These are phyloP conservation scores for Aspergillus caelatus DNA, from an alignment of 2,329 filamentous ascomycete species.

Conservation along the genomic window DNA sequence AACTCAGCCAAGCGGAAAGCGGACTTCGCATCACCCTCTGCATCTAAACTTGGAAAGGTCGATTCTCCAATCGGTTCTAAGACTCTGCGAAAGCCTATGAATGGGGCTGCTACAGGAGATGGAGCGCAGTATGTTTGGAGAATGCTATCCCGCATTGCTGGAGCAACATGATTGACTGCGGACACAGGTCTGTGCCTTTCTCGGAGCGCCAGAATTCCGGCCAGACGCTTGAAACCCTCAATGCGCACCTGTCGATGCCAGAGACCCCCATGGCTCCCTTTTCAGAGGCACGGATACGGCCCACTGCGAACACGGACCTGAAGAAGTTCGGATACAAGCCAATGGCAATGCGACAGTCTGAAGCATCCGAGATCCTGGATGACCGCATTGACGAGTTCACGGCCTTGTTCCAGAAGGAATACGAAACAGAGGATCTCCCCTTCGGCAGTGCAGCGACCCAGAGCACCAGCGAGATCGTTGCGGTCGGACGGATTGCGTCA, in stretches of 20 bases:
- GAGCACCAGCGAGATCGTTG: constrained; percentile 82
- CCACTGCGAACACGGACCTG: constrained; percentile 83
- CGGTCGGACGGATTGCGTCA: constrained; percentile 87
- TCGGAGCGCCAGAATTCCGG: constrained; percentile 76
- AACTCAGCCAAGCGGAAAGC: constrained; percentile 57
- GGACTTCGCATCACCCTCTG: constrained; percentile 51
- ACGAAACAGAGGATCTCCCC: constrained; percentile 74
- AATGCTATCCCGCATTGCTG: background rate
- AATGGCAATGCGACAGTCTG: constrained; percentile 91
- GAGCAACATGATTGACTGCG: constrained; percentile 16
- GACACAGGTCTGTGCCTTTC: constrained; percentile 64
- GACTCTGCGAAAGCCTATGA: constrained; percentile 39
- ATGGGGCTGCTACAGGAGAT: constrained; percentile 30
- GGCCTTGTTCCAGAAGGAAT: constrained; percentile 70
- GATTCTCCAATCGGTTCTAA: constrained; percentile 55
- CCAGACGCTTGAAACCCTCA: constrained; percentile 80
- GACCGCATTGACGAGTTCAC: constrained; percentile 92
- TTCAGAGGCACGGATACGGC: constrained; percentile 75
- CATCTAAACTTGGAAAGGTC: constrained; percentile 46
- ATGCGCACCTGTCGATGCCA: constrained; percentile 68
- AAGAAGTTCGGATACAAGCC: constrained; percentile 91
- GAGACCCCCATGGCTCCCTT: constrained; percentile 73
- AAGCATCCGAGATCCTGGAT: constrained; percentile 90
- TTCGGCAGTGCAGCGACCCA: constrained; percentile 88
- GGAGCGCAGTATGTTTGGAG: constrained; percentile 40